phyloP scores from a whole-genome alignment of 1,284 basidiomycete species.

The Volvariella volvacea region DNA sequence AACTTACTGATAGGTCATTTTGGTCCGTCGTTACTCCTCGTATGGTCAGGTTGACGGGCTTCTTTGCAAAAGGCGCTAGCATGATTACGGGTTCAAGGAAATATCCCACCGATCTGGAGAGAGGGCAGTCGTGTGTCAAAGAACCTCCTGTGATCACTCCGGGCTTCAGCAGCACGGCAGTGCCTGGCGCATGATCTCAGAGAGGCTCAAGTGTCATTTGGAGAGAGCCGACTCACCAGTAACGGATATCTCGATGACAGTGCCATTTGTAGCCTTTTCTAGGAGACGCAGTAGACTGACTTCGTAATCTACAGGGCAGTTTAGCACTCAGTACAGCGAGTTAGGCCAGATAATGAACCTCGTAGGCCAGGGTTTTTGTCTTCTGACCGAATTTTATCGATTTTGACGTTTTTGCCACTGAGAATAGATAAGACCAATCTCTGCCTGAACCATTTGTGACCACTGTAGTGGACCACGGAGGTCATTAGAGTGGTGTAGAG shows the following conservation, averaged over 20 bases:
- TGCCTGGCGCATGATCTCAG: slow-evolving; percentile 47
- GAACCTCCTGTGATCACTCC: slow-evolving; percentile 86
- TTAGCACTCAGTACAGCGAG: not conserved
- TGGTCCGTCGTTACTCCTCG: slow-evolving; percentile 90
- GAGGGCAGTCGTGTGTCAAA: slow-evolving; percentile 82
- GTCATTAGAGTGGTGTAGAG: slow-evolving; percentile 29
- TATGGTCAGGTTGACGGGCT: slow-evolving; percentile 75
- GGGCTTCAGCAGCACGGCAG: slow-evolving; percentile 85
- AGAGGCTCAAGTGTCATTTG: slow-evolving; percentile 2
- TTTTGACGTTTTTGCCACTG: slow-evolving; percentile 80
- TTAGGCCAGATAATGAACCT: slow-evolving; percentile 38
- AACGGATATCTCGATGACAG: slow-evolving; percentile 92
- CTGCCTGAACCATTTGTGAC: slow-evolving; percentile 81
- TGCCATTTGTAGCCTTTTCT: slow-evolving; percentile 94
- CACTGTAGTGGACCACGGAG: slow-evolving; percentile 56
- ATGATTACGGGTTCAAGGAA: slow-evolving; percentile 89
- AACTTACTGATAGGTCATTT: slow-evolving; percentile 76
- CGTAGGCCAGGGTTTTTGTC: slow-evolving; percentile 92
- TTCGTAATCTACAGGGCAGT: slow-evolving; percentile 69
- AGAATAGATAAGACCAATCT: slow-evolving; percentile 85
- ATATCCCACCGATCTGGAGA: slow-evolving; percentile 87
- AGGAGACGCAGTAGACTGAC: slow-evolving; percentile 85
- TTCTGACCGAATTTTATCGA: slow-evolving; percentile 86
- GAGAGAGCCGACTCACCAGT: slow-evolving; percentile 56
- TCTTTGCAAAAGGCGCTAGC: slow-evolving; percentile 92